Conservation (phyloP, 495 filamentous ascomycete genomes). For the Penicillium arizonense region DNA sequence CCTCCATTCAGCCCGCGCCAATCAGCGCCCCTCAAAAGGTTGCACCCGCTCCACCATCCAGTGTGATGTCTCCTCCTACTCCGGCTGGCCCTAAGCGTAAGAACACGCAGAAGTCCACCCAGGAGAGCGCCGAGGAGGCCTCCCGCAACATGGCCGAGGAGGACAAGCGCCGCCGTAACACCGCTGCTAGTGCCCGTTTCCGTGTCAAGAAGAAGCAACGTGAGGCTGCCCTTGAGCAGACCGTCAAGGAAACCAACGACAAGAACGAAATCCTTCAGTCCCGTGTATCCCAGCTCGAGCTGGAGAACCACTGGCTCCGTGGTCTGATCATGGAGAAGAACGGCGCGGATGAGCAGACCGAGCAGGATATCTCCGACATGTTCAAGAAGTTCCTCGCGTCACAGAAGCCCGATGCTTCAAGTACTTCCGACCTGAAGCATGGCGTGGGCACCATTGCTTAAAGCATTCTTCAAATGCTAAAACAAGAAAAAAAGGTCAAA, state of each 20-base stretch:
- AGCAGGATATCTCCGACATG: slow-evolving; percentile 47
- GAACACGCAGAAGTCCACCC: slow-evolving; percentile 31
- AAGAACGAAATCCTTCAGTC: slow-evolving; percentile 77
- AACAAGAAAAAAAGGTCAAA: slow-evolving; percentile 12
- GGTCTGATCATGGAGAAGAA: slow-evolving; percentile 93
- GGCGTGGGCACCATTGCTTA: slow-evolving; percentile 36
- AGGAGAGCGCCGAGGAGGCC: slow-evolving; percentile 41
- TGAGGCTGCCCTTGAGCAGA: slow-evolving; percentile 85
- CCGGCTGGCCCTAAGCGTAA: slow-evolving; percentile 40
- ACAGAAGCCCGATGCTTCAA: slow-evolving; percentile 34
- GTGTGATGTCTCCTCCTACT: slow-evolving; percentile 15
- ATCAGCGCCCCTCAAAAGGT: slow-evolving; percentile 17
- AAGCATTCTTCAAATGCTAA: slow-evolving; percentile 3
- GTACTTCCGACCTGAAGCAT: slow-evolving; percentile 38
- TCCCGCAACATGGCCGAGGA: slow-evolving; percentile 83
- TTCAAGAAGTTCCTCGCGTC: slow-evolving; percentile 49
- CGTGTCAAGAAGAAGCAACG: slow-evolving; percentile 99
- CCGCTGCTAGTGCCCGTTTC: slow-evolving; percentile 91
- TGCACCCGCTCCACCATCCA: slow-evolving; percentile 16
- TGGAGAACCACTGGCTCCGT: slow-evolving; percentile 97
- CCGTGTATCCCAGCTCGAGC: slow-evolving; percentile 80
- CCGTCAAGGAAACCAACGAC: slow-evolving; percentile 84
- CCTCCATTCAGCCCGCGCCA: slow-evolving; percentile 25
- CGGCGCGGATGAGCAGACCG: slow-evolving; percentile 42
- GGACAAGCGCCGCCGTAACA: slow-evolving; percentile 97